Evolutionary conservation across 257 asterid genomes (phyloP), one percentile per base, ranked within the genome.

Genomic region (Nicotiana knightiana): DNA sequence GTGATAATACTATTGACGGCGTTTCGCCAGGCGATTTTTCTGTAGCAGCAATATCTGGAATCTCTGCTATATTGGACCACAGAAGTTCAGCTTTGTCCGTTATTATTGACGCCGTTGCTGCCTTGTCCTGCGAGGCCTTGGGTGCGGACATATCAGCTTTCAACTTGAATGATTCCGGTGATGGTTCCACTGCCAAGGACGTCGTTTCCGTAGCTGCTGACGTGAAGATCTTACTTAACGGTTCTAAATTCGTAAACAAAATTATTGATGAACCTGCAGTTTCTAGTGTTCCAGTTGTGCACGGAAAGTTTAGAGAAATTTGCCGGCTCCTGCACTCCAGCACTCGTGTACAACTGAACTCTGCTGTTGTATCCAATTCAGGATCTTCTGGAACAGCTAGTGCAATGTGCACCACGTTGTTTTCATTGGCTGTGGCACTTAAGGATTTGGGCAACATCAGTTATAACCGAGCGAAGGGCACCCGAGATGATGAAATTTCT

Each of bases 111-210:
- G 94, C 88, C 4, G 89, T 90, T 54, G 94, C 97, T 5, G 97
- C 98, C 17, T 68, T 95, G 46, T 89, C 98, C 9, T 93, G 97
- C 17, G 99, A 95, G 90, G 99, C 97, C n/a, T 79, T 95, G 83
- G 81, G 89, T 59, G 97, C 91, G 7, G 93, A 93, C 59, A 76
- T 66, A 10, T 81, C 91, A 1, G 84, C 91, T n/a, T 96, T 96
- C 82, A 90, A 91, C 86, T 84, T 94, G 85, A 89, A 87, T 46
- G 98, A 96, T 85, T 93, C 98, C 0, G 99, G 99, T 7, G 98
- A 96, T 68, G 99, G 99, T 79, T 92, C 97, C 5, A 67, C 92
- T 5, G 78, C 91, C 59, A 96, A 96, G 91, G 99, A 94, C 61
- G 94, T 92, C 8, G 98, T 93, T 35, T 87, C 93, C 1, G 99